Evolutionary conservation across 495 filamentous ascomycete genomes (phyloP).

Genomic region (Neurospora pannonica): DNA sequence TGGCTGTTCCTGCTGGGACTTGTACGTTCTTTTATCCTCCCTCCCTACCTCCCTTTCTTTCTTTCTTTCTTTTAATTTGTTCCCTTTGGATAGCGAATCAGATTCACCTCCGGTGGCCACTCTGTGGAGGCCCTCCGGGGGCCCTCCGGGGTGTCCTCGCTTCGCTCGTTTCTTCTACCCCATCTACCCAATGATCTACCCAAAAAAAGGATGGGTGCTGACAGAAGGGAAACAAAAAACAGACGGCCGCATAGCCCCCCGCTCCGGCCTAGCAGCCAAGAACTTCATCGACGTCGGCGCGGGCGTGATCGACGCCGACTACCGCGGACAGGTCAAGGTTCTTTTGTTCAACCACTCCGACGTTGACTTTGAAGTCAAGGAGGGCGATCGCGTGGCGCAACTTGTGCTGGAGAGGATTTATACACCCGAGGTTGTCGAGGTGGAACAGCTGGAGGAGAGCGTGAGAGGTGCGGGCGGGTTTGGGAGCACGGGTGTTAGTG

Average conservation of each 20-base stretch:
- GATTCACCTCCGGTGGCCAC: neutral
- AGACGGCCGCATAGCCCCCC: slow-evolving; percentile 89
- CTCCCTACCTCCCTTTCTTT: neutral
- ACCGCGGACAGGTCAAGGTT: slow-evolving; percentile 87
- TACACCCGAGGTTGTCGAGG: slow-evolving; percentile 82
- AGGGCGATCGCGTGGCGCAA: slow-evolving; percentile 86
- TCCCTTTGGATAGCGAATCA: neutral
- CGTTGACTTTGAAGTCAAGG: slow-evolving; percentile 69
- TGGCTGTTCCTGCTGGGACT: slow-evolving; percentile 78
- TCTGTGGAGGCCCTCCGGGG: neutral
- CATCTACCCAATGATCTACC: no score
- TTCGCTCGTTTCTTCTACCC: no score
- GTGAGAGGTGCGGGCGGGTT: slow-evolving; percentile 87
- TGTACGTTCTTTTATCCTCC: slow-evolving; percentile 46
- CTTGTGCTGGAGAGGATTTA: slow-evolving; percentile 88
- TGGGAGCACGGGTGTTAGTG: slow-evolving; percentile 76
- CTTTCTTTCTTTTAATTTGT: neutral
- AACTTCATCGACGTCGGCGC: slow-evolving; percentile 92
- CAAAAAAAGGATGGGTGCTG: no score
- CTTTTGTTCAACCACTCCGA: slow-evolving; percentile 89
- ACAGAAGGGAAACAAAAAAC: neutral
- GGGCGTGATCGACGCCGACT: slow-evolving; percentile 95
- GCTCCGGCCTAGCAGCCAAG: slow-evolving; percentile 84
- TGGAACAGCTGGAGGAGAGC: slow-evolving; percentile 81
- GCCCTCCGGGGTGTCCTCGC: neutral